A percentile compares a stretch with the other conserved stretches of the same genome.
Conservation (phyloP, 108 stramenopile species). For the Nitzschia putrida region DNA sequence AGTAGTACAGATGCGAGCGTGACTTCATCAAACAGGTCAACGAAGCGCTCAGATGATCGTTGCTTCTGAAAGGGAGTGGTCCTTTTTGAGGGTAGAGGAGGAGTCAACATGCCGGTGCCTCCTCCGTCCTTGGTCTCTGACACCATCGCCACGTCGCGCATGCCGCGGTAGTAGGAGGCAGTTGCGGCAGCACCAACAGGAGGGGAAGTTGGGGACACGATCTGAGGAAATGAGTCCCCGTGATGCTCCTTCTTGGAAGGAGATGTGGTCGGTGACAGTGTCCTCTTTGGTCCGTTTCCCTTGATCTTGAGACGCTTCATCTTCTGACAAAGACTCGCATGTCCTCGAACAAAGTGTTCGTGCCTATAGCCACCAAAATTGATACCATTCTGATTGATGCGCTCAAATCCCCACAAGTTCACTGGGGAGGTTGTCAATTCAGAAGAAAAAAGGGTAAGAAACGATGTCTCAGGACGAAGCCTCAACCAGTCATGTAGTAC, state of each 20-base stretch:
- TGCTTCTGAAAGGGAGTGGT: not conserved
- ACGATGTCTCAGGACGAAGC: too few relatives aligned
- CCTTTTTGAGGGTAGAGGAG: not conserved
- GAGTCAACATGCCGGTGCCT: too few relatives aligned
- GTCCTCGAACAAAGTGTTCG: slow-evolving; percentile 10
- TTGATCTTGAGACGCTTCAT: slow-evolving; percentile 28
- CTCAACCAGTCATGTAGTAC: too few relatives aligned
- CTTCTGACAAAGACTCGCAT: not conserved
- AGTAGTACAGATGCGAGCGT: slow-evolving; percentile 6
- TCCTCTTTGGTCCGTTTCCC: slow-evolving; percentile 5
- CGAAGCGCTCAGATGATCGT: not conserved
- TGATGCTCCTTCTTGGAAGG: too few relatives aligned
- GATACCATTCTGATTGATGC: not conserved
- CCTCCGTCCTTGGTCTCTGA: too few relatives aligned
- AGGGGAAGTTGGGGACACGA: too few relatives aligned
- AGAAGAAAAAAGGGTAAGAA: too few relatives aligned
- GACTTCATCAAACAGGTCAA: slow-evolving; percentile 14
- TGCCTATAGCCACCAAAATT: slow-evolving; percentile 4
- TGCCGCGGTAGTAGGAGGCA: too few relatives aligned
- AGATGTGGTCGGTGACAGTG: not conserved
- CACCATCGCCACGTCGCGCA: too few relatives aligned
- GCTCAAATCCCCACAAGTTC: slow-evolving; percentile 25
- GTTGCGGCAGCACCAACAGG: too few relatives aligned
- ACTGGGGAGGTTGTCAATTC: not conserved
- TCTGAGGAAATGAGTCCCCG: not conserved